Evolutionary conservation across 805 yeast genomes (phyloP).

Genomic region (Wickerhamiella allomyrinae): DNA sequence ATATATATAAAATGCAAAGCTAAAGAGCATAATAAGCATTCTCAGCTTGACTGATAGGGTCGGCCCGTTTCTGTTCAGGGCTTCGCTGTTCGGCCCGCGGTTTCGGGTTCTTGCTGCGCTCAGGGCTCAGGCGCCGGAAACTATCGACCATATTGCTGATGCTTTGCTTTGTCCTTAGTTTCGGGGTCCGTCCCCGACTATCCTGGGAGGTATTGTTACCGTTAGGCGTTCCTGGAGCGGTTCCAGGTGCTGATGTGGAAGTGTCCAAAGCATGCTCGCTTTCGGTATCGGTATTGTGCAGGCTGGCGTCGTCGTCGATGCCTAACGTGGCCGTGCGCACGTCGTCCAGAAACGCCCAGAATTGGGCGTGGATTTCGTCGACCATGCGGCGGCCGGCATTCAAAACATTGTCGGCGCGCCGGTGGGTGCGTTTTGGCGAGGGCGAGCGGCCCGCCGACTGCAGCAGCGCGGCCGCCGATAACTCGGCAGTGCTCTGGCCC

Average conservation of each 20-base stretch:
- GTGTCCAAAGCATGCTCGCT: no score
- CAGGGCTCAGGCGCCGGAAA: background rate
- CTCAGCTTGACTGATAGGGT: background rate
- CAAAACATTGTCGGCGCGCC: conserved; percentile 15
- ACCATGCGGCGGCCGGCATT: conserved; percentile 23
- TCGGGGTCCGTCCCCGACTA: background rate
- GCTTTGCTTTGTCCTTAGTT: background rate
- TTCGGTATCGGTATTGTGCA: no score
- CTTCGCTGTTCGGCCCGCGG: background rate
- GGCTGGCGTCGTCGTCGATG: conserved; percentile 16
- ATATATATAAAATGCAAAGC: no score
- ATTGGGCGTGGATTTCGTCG: conserved; percentile 23
- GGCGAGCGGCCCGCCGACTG: conserved; percentile 6
- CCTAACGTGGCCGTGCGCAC: conserved; percentile 25
- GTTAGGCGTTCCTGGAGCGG: no score
- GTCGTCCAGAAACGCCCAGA: conserved; percentile 26
- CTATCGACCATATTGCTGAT: conserved; percentile 1
- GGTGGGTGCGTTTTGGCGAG: conserved; percentile 4
- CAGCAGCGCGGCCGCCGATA: conserved; percentile 3
- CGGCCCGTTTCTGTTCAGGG: no score
- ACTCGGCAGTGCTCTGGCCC: conserved; percentile 5
- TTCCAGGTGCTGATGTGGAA: no score
- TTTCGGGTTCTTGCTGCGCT: background rate
- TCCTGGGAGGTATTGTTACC: no score
- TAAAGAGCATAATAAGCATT: background rate